These are phyloP conservation scores for Albifimbria verrucaria DNA, from an alignment of 2,329 filamentous ascomycete species.

Conservation along the genomic window DNA sequence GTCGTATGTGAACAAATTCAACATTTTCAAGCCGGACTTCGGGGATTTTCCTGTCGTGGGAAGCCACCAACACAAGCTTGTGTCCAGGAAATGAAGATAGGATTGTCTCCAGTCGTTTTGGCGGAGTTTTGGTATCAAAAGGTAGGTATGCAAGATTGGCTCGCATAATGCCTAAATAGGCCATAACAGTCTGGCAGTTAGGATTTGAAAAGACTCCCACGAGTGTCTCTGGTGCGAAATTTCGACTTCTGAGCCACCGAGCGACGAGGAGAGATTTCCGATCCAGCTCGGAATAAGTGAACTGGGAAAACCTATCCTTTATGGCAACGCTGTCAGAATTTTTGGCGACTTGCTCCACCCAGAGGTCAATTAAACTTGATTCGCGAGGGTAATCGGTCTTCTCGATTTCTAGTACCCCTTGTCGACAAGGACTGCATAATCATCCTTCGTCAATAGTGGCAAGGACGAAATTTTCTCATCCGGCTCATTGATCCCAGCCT, in stretches of 20 bases:
- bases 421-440: constrained; percentile 4
- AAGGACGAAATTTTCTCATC: constrained; percentile 3
- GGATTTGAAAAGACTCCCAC: constrained; percentile 9
- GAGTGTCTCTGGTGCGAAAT: constrained; percentile 5
- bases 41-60: neutral
- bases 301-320: constrained; percentile 1
- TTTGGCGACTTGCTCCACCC: neutral
- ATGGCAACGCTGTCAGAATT: constrained; percentile 4
- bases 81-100: constrained; percentile 5
- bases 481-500: constrained; percentile 9
- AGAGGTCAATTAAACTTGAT: constrained; percentile 7
- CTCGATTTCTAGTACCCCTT: constrained; percentile 9
- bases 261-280: constrained; percentile 3
- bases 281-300: constrained; percentile 8
- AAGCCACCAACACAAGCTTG: neutral
- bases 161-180: constrained; percentile 11
- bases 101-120: constrained; percentile 6
- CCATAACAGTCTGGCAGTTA: constrained; percentile 9
- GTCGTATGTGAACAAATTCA: neutral
- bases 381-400: constrained; percentile 7
- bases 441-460: constrained; percentile 4
- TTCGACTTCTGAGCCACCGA: neutral
- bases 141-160: constrained; percentile 11
- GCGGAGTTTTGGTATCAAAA: constrained; percentile 9
- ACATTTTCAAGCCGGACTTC: neutral